A percentile compares a stretch with the other conserved stretches of the same genome.
These are phyloP conservation scores for Mastigamoeba balamuthi DNA, from an alignment of 78 protist genomes.

Conservation along the genomic window DNA sequence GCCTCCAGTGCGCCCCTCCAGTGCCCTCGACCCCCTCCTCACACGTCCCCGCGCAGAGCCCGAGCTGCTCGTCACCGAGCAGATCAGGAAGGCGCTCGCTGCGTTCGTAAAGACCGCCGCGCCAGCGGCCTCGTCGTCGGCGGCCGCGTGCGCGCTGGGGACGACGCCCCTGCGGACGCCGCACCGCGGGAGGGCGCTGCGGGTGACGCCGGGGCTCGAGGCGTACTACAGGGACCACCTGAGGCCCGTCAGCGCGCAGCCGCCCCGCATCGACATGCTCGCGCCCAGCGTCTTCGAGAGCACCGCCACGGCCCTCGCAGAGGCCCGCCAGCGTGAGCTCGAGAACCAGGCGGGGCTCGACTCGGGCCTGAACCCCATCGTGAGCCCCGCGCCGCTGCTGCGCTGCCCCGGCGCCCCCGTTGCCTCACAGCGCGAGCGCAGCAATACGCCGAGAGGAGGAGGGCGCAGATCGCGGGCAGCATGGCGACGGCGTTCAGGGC, in stretches of 20 bases:
- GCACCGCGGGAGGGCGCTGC: background rate
- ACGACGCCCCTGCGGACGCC: background rate
- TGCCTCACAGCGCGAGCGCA: too few species aligned
- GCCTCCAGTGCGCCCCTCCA: background rate
- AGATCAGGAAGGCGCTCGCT: background rate
- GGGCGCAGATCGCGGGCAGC: background rate
- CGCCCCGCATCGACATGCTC: slow-evolving; percentile 18
- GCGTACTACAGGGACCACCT: slow-evolving; percentile 13
- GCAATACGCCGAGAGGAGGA: slow-evolving; percentile 5
- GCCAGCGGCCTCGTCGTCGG: background rate
- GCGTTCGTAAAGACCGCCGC: background rate
- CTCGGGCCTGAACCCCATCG: slow-evolving; percentile 37
- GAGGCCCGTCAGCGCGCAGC: slow-evolving; percentile 23
- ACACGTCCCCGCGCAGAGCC: background rate
- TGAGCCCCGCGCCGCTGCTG: background rate
- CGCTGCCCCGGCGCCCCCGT: background rate
- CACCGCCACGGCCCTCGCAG: slow-evolving; percentile 16
- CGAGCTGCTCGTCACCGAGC: background rate
- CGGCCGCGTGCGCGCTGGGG: too few species aligned
- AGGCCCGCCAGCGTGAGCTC: slow-evolving; percentile 28
- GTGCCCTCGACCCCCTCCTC: background rate
- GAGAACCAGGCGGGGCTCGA: slow-evolving; percentile 31
- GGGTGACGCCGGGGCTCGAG: slow-evolving; percentile 30
- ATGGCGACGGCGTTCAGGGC: slow-evolving; percentile 18
- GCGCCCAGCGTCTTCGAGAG: slow-evolving; percentile 53